Evolutionary conservation across 106 monocot genomes (phyloP), one percentile per base, ranked within the genome.

Genomic region (Dioscorea zingiberensis): DNA sequence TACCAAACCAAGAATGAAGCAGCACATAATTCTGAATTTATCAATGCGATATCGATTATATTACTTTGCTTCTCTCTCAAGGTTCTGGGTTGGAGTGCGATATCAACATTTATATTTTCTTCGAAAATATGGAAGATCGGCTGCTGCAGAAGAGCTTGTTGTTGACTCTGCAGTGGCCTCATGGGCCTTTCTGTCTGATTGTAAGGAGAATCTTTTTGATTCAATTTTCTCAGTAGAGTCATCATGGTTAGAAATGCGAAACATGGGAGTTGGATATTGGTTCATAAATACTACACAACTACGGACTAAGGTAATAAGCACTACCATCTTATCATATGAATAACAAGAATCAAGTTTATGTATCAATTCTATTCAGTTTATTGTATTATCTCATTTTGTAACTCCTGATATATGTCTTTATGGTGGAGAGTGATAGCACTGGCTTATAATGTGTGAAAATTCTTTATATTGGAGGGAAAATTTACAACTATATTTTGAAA

Each of bases 161-260:
- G 68, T 78, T 44, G 72, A 82, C 47, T 86, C 93, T 55, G 51
- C 71, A 60, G 62, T 82, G 65, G 29, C 86, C 67, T 85, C 93
- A 62, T 93, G 93, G 93, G 98, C 93, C 15, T 80, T 77, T 66
- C 98, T 84, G 22, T 98, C 98, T 80, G 93, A 93, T 68, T 93
- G 85, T 60, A 85, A 98, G 62, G 92, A 84, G 5, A 86, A 78
- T 77, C 82, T 98, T n/a, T 80, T 86, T 69, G 85, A 59, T 72
- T 93, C 89, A 61, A 25, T 93, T 58, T 69, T 93, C 25, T 78
- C 93, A 22, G 47, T 77, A 30, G 89, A 98, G 65, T 75, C 93
- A 71, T 83, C 89, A 22, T 98, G 98, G 98, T 17, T 58, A 67
- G 98, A 98, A 74, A 86, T 98, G 89, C 77, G 72, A 69, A 93